Evolutionary conservation across 2,329 filamentous ascomycete species (phyloP), one percentile per base, ranked within the genome.

Genomic region (Penicillium vulpinum): DNA sequence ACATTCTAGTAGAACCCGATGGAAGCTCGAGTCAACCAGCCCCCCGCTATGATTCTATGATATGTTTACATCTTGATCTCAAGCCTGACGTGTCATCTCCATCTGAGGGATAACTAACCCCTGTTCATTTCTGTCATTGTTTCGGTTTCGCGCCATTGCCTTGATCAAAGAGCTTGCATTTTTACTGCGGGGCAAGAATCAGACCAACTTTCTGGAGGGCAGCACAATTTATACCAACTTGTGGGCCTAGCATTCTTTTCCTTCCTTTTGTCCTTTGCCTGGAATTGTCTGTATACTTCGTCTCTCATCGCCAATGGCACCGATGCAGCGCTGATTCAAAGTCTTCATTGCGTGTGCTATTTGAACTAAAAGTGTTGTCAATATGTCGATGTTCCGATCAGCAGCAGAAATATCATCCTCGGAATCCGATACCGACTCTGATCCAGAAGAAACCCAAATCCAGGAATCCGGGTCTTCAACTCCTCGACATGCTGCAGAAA

Each of bases 361-460:
- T 15, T 16, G 29, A 8, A 47, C 16, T 10, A 16, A 21, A 22
- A 29, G n/a, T 21, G 24, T 24, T 24, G 61, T 46, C 61, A 70
- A 58, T 5, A 75, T 76, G 73, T 77, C 74, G 21, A 70, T 77
- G 69, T 77, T 77, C 58, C 70, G 69, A 52, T 70, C 74, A 50
- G 68, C 74, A 29, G 69, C 69, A 26, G 75, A 77, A 16, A 65
- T 71, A 33, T 71, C 73, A 7, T 75, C 73, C 7, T 76, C 73
- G 5, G 72, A 73, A 41, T 66, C 70, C 10, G 65, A 71, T 47
- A 69, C 66, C 5, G 67, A 60, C n/a, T 67, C 67, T 0, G 67
- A 57, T 21, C 67, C 67, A 0, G 68, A 73, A 18, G 64, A 65
- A 46, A 62, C 48, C 36, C 62, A 70, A 11, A 28, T 59, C 24